Evolutionary conservation across 495 filamentous ascomycete genomes (phyloP).

Genomic region (Massariosphaeria phaeospora): DNA sequence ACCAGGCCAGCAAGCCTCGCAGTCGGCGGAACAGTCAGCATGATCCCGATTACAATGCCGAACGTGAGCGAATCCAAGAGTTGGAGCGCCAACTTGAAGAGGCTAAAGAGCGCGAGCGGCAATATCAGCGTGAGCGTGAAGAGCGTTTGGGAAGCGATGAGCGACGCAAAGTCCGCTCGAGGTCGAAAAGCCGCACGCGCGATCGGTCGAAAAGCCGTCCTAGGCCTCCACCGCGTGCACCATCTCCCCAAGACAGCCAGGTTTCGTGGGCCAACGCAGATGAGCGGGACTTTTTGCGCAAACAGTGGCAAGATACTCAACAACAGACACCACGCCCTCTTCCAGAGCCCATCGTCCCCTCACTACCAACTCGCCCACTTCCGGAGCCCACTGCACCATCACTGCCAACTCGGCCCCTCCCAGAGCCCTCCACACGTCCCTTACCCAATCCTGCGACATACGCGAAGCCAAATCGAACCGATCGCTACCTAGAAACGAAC

Average conservation of each 20-base stretch:
- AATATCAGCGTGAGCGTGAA: conserved; percentile 79
- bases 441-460: conserved; percentile 51
- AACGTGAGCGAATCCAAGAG: conserved; percentile 64
- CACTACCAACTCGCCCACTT: conserved; percentile 39
- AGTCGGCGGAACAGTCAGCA: conserved; percentile 34
- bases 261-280: conserved; percentile 64
- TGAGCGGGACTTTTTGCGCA: conserved; percentile 68
- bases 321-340: conserved; percentile 39
- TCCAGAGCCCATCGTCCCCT: conserved; percentile 35
- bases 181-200: conserved; percentile 24
- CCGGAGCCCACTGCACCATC: conserved; percentile 42
- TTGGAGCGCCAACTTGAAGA: conserved; percentile 80
- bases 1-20: conserved; percentile 41
- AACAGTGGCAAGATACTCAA: conserved; percentile 60
- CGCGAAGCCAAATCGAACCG: conserved; percentile 35
- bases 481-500: conserved; percentile 51
- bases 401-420: conserved; percentile 39
- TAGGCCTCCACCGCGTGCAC: conserved; percentile 38
- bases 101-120: conserved; percentile 77
- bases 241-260: conserved; percentile 49
- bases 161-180: conserved; percentile 24
- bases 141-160: conserved; percentile 44
- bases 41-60: conserved; percentile 33
- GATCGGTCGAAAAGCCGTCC: conserved; percentile 27
- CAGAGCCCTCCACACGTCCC: conserved; percentile 45